Conservation (phyloP, 2,329 filamentous ascomycete genomes). For the Verruconis gallopava region DNA sequence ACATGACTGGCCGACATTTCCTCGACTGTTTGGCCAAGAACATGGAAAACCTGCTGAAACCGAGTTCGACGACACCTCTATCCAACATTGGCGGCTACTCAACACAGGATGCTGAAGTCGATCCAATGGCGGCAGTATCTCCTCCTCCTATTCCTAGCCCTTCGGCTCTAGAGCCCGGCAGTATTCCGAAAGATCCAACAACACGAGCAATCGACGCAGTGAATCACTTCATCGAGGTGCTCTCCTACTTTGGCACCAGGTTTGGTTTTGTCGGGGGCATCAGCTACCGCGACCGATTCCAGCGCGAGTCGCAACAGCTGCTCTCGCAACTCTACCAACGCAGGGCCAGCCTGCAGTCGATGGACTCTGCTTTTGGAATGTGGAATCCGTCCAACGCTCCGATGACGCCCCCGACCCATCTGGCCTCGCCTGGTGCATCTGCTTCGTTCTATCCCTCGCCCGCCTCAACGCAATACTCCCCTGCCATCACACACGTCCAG, state of each 20-base stretch:
- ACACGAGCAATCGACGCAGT: conserved; percentile 33
- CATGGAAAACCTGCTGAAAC: conserved; percentile 32
- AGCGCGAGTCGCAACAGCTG: conserved; percentile 13
- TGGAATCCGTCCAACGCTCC: not conserved
- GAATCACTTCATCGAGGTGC: conserved; percentile 33
- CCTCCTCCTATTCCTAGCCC: conserved; percentile 23
- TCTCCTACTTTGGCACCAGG: conserved; percentile 32
- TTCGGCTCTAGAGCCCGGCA: conserved; percentile 14
- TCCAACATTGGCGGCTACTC: conserved; percentile 17
- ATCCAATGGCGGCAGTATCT: conserved; percentile 21
- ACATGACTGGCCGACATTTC: conserved; percentile 51
- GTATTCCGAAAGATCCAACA: conserved; percentile 22
- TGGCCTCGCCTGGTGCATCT: not conserved
- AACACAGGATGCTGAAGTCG: conserved; percentile 19
- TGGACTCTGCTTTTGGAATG: not conserved
- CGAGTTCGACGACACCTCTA: conserved; percentile 28
- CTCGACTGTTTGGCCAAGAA: conserved; percentile 43
- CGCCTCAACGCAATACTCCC: conserved; percentile 7
- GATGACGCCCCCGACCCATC: conserved; percentile 3
- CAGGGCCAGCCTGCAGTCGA: not conserved
- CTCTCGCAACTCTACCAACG: conserved; percentile 5
- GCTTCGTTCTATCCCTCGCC: conserved; percentile 9
- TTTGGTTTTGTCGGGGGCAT: conserved; percentile 30
- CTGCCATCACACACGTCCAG: not conserved
- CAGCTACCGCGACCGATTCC: conserved; percentile 37